A percentile compares a stretch with the other conserved stretches of the same genome.
Conservation (phyloP, 352 stramenopile genomes). For the Pythium inflatum region DNA sequence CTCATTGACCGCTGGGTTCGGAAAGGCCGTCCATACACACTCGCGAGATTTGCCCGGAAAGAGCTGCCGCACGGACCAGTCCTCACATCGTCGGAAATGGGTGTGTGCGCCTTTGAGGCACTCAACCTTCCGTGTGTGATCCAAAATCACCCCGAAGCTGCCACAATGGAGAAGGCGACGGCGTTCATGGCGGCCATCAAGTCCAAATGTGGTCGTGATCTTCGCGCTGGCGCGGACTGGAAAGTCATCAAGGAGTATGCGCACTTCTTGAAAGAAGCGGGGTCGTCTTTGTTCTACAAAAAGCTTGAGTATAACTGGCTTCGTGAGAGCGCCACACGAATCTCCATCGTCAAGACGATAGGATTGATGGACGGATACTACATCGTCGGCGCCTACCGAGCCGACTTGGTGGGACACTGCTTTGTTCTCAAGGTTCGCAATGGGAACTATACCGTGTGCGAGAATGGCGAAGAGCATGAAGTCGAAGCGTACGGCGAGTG, state of each 20-base stretch:
- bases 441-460: background rate
- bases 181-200: background rate
- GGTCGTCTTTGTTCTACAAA: conserved; percentile 1
- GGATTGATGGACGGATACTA: background rate
- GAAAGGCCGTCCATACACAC: background rate
- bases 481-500: conserved; percentile 1
- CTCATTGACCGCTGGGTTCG: conserved; percentile 2
- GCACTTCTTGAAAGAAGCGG: background rate
- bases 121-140: background rate
- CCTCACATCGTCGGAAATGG: background rate
- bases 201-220: background rate
- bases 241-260: background rate
- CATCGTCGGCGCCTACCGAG: conserved; percentile 11
- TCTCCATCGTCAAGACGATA: background rate
- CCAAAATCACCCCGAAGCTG: background rate
- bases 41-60: background rate
- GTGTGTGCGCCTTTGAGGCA: conserved; percentile 6
- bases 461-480: conserved; percentile 1
- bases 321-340: background rate
- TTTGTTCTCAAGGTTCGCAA: conserved; percentile 6
- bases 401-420: conserved; percentile 3
- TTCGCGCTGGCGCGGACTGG: background rate
- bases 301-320: background rate
- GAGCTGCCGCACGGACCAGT: conserved; percentile 7
- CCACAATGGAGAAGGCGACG: background rate